Evolutionary conservation across 139 green algal species (phyloP).

Genomic region (Chlorella sp.): DNA sequence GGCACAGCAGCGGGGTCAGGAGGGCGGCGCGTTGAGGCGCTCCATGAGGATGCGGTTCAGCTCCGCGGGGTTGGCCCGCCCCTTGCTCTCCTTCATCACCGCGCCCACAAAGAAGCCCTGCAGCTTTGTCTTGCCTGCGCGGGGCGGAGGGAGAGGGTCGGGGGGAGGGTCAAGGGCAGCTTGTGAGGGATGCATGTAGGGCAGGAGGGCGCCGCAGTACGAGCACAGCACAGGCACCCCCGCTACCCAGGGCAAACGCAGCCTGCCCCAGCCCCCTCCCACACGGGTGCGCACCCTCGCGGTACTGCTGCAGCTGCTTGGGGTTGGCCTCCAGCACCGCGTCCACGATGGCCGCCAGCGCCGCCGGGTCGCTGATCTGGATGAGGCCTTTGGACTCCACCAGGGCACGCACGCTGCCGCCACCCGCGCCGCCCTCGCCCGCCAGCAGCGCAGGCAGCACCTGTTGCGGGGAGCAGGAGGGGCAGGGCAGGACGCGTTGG

Average conservation of each 20-base stretch:
- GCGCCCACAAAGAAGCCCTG: constrained; percentile 87
- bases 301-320: constrained; percentile 86
- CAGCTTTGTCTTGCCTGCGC: constrained; percentile 86
- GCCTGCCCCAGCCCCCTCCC: not conserved
- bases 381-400: constrained; percentile 76
- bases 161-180: not conserved
- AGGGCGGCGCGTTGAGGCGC: constrained; percentile 49
- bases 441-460: constrained; percentile 85
- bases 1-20: not conserved
- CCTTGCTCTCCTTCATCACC: constrained; percentile 89
- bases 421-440: constrained; percentile 57
- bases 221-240: not conserved
- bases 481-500: too few species aligned
- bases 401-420: constrained; percentile 53
- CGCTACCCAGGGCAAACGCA: not conserved
- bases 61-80: constrained; percentile 77
- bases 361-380: constrained; percentile 87
- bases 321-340: constrained; percentile 80
- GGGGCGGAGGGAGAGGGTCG: not conserved
- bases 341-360: constrained; percentile 83
- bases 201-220: not conserved
- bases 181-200: not conserved
- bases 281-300: constrained; percentile 9
- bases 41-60: constrained; percentile 81
- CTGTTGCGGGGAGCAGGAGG: not conserved